These are phyloP conservation scores for Apostasia shenzhenica DNA, from an alignment of 106 monocot species.

Conservation along the genomic window DNA sequence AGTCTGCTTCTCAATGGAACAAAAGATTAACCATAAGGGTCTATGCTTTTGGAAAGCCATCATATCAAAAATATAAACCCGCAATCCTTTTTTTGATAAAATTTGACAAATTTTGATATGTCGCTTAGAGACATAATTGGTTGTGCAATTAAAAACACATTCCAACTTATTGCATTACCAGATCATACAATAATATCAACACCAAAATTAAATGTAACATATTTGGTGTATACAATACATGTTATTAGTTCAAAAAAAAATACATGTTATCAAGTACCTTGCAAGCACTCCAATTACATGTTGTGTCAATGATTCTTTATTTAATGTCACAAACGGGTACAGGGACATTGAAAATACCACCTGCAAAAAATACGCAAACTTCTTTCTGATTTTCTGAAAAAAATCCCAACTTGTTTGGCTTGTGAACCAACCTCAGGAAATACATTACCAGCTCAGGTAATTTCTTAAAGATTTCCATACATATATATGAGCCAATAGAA, in stretches of 20 bases:
- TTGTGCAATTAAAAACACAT: too few relatives aligned
- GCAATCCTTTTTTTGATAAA: too few relatives aligned
- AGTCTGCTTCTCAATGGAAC: too few relatives aligned
- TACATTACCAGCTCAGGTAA: conserved; percentile 49
- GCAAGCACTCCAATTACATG: conserved; percentile 44
- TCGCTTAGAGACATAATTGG: too few relatives aligned
- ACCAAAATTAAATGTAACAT: too few relatives aligned
- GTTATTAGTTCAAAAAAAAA: neutral
- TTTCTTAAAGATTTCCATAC: conserved; percentile 66
- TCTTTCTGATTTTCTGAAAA: neutral
- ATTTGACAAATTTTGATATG: too few relatives aligned
- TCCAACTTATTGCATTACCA: too few relatives aligned
- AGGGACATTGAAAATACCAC: conserved; percentile 55
- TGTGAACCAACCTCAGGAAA: neutral
- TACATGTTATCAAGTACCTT: conserved; percentile 36
- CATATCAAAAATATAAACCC: too few relatives aligned
- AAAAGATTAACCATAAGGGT: too few relatives aligned
- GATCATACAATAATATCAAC: too few relatives aligned
- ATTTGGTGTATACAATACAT: too few relatives aligned
- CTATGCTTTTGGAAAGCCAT: too few relatives aligned
- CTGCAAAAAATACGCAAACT: conserved; percentile 19
- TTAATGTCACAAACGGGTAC: conserved; percentile 80
- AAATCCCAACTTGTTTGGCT: neutral
- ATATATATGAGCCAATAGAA: conserved; percentile 90
- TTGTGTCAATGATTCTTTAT: conserved; percentile 52